A percentile compares a stretch with the other conserved stretches of the same genome.
Conservation (phyloP, 768 basidiomycete genomes). For the Russula foetens region DNA sequence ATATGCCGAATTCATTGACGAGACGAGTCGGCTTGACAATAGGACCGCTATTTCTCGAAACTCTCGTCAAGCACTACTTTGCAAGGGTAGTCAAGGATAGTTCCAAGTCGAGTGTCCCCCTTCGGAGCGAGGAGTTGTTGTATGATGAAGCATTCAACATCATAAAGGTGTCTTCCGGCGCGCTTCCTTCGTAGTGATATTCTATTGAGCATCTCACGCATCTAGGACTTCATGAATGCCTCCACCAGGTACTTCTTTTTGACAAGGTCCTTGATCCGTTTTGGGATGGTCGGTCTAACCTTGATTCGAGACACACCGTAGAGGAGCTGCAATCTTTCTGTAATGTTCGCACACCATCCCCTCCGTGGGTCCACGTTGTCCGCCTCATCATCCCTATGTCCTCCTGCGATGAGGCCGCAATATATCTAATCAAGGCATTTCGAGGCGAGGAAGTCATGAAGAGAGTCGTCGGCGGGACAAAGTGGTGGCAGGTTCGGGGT, state of each 20-base stretch:
- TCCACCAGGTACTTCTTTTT: conserved; percentile 48
- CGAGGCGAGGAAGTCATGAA: conserved; percentile 75
- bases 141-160: conserved; percentile 77
- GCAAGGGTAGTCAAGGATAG: conserved; percentile 36
- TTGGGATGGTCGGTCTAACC: background rate
- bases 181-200: background rate
- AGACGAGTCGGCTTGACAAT: conserved; percentile 53
- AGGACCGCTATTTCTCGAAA: conserved; percentile 68
- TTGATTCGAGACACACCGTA: conserved; percentile 57
- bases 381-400: conserved; percentile 65
- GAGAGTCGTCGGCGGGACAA: conserved; percentile 75
- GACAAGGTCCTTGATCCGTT: background rate
- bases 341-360: conserved; percentile 75
- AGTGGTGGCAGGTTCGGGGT: conserved; percentile 97
- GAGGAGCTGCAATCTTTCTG: conserved; percentile 79
- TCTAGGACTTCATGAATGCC: conserved; percentile 65
- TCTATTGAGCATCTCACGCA: background rate
- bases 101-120: conserved; percentile 13
- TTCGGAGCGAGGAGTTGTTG: conserved; percentile 66
- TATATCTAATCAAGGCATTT: conserved; percentile 62
- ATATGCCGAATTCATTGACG: conserved; percentile 45
- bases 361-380: conserved; percentile 75
- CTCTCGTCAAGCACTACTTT: conserved; percentile 81
- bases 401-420: conserved; percentile 68
- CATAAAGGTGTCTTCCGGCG: conserved; percentile 45